Evolutionary conservation across 352 stramenopile genomes (phyloP).

Genomic region (Phytophthora hibernalis): DNA sequence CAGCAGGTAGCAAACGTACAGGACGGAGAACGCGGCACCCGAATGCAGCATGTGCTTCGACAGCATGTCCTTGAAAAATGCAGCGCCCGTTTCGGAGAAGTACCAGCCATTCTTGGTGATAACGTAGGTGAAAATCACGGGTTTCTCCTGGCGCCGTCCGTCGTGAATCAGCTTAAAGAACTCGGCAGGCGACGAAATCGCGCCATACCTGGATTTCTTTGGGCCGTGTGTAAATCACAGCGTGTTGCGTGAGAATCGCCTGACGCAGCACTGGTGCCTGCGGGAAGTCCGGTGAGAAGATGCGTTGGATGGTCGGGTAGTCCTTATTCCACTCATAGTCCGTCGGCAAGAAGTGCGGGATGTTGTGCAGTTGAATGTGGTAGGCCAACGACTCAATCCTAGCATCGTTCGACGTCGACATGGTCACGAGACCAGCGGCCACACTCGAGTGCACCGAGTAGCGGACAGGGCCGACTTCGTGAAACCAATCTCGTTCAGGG

Average conservation of each 20-base stretch:
- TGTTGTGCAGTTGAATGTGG: slow-evolving; percentile 46
- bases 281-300: slow-evolving; percentile 46
- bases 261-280: slow-evolving; percentile 43
- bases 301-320: slow-evolving; percentile 44
- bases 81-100: slow-evolving; percentile 49
- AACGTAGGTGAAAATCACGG: slow-evolving; percentile 50
- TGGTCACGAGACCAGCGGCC: slow-evolving; percentile 43
- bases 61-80: slow-evolving; percentile 57
- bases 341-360: slow-evolving; percentile 36
- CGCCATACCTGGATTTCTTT: slow-evolving; percentile 38
- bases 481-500: slow-evolving; percentile 7
- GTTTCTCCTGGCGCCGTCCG: slow-evolving; percentile 37
- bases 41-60: slow-evolving; percentile 58
- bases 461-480: slow-evolving; percentile 42
- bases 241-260: slow-evolving; percentile 46
- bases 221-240: slow-evolving; percentile 46
- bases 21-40: slow-evolving; percentile 41
- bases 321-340: slow-evolving; percentile 56
- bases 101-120: slow-evolving; percentile 54
- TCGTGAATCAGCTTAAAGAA: slow-evolving; percentile 51
- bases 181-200: slow-evolving; percentile 32
- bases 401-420: slow-evolving; percentile 37
- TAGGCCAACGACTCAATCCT: slow-evolving; percentile 46
- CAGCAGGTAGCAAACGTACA: slow-evolving; percentile 22
- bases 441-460: slow-evolving; percentile 52